Base-by-base conservation (phyloP, 2,329 filamentous ascomycete genomes). In the Fusarium miscanthi region DNA sequence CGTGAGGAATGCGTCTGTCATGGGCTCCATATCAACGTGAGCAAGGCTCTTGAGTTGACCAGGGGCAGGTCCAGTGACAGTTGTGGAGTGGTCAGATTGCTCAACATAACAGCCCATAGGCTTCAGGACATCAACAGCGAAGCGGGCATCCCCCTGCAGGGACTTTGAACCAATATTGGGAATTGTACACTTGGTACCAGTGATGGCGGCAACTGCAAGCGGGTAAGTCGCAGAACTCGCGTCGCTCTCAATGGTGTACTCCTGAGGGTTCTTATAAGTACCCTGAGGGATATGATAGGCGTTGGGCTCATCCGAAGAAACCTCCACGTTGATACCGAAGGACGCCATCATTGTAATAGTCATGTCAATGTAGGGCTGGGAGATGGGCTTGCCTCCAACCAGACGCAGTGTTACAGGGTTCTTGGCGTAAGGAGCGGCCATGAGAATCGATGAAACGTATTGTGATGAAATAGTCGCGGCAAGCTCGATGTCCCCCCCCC, bases 1-100 rank as follows among this genome's bases (percentile, higher is more conserved):
- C 8, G 95, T 98, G 58, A 99, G 87, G 86, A 99, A 99, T 53
- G 96, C 96, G 82, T 99, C 96, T 0, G 96, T 99, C 96, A 99
- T 99, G 2, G 95, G 93, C 81, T 98, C 96, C 96, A 99, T 99
- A 78, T 99, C 95, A 33, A 99, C 91, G 66, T 95, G 92, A 23
- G 90, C 84, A 17, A 99, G 85, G 2, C 93, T 92, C 75, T 91
- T 91, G 42, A 99, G 84, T 21, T 87, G 83, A 16, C 96, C 95
- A 61, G 87, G 82, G 5, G 88, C 83, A n/a, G 96, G 96, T 2
- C 96, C 96, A 13, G 92, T 97, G 13, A 99, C 96, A 0, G 95
- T 98, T 3, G 96, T 99, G 2, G 95, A 97, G 23, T 88, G 90
- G 59, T 90, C 90, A 1, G 92, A 94, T 82, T 99, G 96, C 74